A percentile compares a stretch with the other conserved stretches of the same genome.
These are phyloP conservation scores for Botryotinia calthae DNA, from an alignment of 2,329 filamentous ascomycete genomes.

Conservation along the genomic window DNA sequence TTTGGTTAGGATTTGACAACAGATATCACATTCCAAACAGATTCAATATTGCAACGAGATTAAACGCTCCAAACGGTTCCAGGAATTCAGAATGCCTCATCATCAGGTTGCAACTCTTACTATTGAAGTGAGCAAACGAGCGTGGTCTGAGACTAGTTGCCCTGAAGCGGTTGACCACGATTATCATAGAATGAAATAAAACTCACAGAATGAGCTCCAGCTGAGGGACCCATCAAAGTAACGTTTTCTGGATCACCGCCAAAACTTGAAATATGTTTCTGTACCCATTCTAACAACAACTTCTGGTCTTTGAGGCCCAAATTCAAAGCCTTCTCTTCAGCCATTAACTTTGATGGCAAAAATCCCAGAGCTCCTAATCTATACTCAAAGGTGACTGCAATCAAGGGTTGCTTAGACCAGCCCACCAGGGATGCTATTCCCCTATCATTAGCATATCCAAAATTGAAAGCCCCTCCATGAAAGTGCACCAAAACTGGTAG, in stretches of 20 bases:
- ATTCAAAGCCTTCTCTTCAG: slow-evolving; percentile 58
- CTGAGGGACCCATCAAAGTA: slow-evolving; percentile 60
- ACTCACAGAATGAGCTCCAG: slow-evolving; percentile 59
- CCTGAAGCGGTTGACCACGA: not conserved
- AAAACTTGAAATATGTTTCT: slow-evolving; percentile 56
- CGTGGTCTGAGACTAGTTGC: not conserved
- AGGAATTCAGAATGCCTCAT: not conserved
- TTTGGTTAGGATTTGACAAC: not conserved
- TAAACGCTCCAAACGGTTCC: not conserved
- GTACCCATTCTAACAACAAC: slow-evolving; percentile 58
- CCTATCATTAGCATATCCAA: slow-evolving; percentile 43
- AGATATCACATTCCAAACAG: too few relatives aligned
- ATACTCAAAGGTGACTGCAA: slow-evolving; percentile 61
- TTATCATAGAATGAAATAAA: slow-evolving; percentile 5
- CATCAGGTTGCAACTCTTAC: not conserved
- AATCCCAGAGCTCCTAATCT: slow-evolving; percentile 68
- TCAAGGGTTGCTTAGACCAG: slow-evolving; percentile 50
- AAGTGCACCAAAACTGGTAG: slow-evolving; percentile 58
- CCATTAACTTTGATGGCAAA: slow-evolving; percentile 55
- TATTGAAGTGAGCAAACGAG: not conserved
- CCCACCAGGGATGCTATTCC: slow-evolving; percentile 57
- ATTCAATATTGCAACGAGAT: not conserved
- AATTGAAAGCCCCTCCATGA: slow-evolving; percentile 63
- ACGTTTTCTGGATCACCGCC: slow-evolving; percentile 58
- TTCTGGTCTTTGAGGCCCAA: slow-evolving; percentile 63